Base-by-base conservation (phyloP, 495 filamentous ascomycete species). In the Bryoglossum gracile region DNA sequence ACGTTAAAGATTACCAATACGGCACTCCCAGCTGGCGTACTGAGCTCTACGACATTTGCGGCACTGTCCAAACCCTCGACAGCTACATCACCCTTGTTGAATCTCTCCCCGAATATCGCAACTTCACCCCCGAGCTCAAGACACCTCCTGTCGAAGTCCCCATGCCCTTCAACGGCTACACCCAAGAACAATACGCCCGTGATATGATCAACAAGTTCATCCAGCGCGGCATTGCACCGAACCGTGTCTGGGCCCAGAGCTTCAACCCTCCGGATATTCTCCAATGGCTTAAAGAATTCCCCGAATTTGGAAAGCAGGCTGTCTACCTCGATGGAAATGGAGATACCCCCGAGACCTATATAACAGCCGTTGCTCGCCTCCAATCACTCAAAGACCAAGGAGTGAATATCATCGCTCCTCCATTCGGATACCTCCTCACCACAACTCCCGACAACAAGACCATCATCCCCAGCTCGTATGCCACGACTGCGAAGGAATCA, bases 91-190 rank as follows among this genome's bases (percentile, higher is more conserved):
- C 59, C 8, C 61, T 81, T 19, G 68, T 78, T 54, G 65, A 80
- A 46, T 46, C 41, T 5, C 56, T 61, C n/a, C 62, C 67, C 21
- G 43, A 36, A 14, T 57, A 64, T 28, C 73, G 69, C 0, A 65
- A 76, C 43, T 81, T 82, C 66, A 79, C 80, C 0, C 73, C 77
- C 3, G 80, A 83, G 59, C 66, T 80, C 22, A 83, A 83, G 65
- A 69, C 72, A 4, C 78, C 78, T 11, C 43, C 50, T 3, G 8
- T 28, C 5, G 58, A 69, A 43, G 75, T 81, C 23, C 54, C 62
- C 2, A 82, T 81, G 78, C 80, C 78, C 2, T 83, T 81, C 64
- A 57, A 75, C n/a, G 68, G 73, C 32, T 81, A 80, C 64, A 82
- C 77, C 0, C 76, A 76, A 58, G 62, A 74, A 45, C 60, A 66